Evolutionary conservation across 257 asterid species (phyloP).

Genomic region (Capsicum rhomboideum): DNA sequence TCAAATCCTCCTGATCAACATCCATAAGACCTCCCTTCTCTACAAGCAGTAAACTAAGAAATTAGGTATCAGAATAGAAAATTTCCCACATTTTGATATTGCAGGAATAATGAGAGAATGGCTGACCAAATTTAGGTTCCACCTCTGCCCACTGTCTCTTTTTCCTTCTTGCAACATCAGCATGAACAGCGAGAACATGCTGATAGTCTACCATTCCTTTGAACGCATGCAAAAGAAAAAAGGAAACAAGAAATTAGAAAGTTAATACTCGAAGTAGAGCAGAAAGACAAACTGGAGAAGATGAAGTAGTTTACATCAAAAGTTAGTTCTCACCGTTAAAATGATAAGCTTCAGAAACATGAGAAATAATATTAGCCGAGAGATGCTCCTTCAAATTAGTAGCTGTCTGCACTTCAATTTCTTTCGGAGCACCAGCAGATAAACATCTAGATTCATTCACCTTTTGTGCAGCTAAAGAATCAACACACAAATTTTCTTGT

Average conservation of each 20-base stretch:
- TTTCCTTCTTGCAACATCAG: conserved; percentile 51
- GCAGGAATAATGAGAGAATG: conserved; percentile 12
- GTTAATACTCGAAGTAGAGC: neutral
- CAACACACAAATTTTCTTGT: conserved; percentile 3
- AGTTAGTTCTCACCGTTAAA: conserved; percentile 48
- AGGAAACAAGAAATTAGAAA: conserved; percentile 2
- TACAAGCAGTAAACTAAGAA: conserved; percentile 16
- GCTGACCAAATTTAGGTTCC: conserved; percentile 56
- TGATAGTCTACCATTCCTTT: conserved; percentile 95
- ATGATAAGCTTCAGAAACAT: conserved; percentile 41
- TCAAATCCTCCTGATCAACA: conserved; percentile 68
- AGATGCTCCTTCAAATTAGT: neutral
- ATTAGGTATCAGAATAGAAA: conserved; percentile 8
- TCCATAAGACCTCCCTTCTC: conserved; percentile 57
- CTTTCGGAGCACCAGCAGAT: conserved; percentile 18
- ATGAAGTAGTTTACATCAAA: neutral
- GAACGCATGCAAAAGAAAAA: conserved; percentile 11
- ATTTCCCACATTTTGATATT: neutral
- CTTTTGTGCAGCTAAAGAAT: conserved; percentile 16
- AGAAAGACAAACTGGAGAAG: neutral
- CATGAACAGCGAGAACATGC: conserved; percentile 87
- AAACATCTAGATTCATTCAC: conserved; percentile 21
- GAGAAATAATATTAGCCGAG: conserved; percentile 9
- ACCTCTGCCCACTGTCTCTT: conserved; percentile 71
- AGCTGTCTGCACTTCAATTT: conserved; percentile 31